Evolutionary conservation across 1,284 basidiomycete species (phyloP).

Genomic region (Trametes hirsuta): DNA sequence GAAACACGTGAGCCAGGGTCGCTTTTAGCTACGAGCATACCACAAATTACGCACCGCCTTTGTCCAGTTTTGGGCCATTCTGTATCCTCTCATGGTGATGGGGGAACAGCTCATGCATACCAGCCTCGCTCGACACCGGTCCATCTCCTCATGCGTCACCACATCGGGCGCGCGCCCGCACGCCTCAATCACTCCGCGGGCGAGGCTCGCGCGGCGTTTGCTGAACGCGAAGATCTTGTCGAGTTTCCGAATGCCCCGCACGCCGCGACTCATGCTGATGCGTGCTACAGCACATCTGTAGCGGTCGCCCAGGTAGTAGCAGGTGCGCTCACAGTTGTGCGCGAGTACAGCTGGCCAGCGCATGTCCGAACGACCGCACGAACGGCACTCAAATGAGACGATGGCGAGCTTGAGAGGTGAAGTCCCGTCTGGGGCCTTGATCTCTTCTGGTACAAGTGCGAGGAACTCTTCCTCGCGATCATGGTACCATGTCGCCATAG

Average conservation of each 20-base stretch:
- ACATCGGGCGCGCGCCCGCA: conserved; percentile 45
- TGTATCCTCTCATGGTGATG: no score
- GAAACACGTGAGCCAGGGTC: no score
- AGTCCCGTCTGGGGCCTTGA: no score
- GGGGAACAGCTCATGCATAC: conserved; percentile 1
- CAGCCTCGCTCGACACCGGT: conserved; percentile 34
- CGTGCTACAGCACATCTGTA: not conserved
- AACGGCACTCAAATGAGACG: not conserved
- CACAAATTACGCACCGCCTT: no score
- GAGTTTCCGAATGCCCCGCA: no score
- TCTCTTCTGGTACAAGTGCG: no score
- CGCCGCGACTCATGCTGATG: no score
- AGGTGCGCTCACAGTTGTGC: not conserved
- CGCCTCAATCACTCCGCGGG: no score
- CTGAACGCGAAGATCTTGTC: no score
- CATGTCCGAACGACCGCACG: not conserved
- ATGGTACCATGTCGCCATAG: not conserved
- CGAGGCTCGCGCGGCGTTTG: no score
- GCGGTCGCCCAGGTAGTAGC: not conserved
- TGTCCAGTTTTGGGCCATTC: no score
- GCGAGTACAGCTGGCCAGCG: not conserved
- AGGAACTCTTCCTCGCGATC: not conserved
- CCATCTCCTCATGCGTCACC: conserved; percentile 32
- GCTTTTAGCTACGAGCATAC: no score
- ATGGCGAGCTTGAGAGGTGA: not conserved